Evolutionary conservation across 306 rosid species (phyloP).

Genomic region (Myrica gale): DNA sequence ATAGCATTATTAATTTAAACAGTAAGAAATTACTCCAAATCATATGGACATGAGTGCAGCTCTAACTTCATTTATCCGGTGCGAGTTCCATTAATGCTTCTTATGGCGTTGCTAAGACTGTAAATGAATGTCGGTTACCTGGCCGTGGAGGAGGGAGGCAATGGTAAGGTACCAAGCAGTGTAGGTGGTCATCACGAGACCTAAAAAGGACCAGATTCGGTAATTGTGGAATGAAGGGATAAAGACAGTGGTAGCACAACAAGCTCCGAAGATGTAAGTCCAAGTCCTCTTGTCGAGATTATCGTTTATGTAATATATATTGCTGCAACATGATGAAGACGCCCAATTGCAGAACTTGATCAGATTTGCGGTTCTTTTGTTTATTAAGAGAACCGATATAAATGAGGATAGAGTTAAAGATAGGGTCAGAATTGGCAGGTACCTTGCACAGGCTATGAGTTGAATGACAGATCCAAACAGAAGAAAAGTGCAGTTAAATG

Average conservation of each 20-base stretch:
- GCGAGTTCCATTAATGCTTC: neutral
- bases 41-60: neutral
- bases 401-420: conserved; percentile 27
- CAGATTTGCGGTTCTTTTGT: neutral
- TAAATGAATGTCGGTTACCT: conserved; percentile 42
- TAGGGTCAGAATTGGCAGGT: conserved; percentile 29
- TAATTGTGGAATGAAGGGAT: conserved; percentile 96
- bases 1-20: neutral
- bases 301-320: conserved; percentile 95
- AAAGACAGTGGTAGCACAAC: conserved; percentile 98
- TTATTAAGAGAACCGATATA: neutral
- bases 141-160: conserved; percentile 87
- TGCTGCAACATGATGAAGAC: conserved; percentile 44
- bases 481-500: conserved; percentile 96
- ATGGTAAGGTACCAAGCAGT: conserved; percentile 95
- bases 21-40: too few relatives aligned
- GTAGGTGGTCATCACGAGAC: conserved; percentile 97
- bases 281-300: conserved; percentile 98
- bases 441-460: conserved; percentile 99
- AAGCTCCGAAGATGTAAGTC: conserved; percentile 98
- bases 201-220: conserved; percentile 95
- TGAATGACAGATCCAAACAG: conserved; percentile 99
- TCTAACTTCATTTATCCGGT: neutral
- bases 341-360: neutral
- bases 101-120: neutral